Evolutionary conservation across 2,329 filamentous ascomycete species (phyloP).

Genomic region (Colletotrichum sp.): DNA sequence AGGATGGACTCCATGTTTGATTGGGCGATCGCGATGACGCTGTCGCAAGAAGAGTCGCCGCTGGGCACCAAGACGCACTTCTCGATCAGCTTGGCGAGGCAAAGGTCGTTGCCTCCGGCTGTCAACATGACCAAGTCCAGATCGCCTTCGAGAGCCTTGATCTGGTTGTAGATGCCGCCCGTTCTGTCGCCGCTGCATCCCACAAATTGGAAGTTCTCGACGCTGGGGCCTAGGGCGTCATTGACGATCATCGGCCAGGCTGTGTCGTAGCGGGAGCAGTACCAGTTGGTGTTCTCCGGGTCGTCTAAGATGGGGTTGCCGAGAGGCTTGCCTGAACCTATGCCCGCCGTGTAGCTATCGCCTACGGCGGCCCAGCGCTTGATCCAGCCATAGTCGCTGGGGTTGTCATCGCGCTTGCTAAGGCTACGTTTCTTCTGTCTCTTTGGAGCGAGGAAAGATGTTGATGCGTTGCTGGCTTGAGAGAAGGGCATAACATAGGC

Average conservation of each 20-base stretch:
- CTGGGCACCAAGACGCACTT: conserved; percentile 24
- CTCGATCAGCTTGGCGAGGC: conserved; percentile 24
- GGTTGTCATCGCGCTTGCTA: neutral
- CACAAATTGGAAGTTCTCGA: conserved; percentile 32
- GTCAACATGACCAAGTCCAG: conserved; percentile 40
- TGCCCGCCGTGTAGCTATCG: conserved; percentile 42
- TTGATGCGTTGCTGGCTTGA: neutral
- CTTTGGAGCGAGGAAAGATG: neutral
- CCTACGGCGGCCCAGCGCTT: conserved; percentile 38
- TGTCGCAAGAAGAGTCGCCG: conserved; percentile 23
- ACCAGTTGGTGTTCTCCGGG: conserved; percentile 16
- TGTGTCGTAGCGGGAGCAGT: conserved; percentile 33
- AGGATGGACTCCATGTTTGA: conserved; percentile 31
- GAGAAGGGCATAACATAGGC: neutral
- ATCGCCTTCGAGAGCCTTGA: conserved; percentile 25
- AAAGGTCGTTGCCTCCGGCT: conserved; percentile 42
- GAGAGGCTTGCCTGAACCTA: conserved; percentile 23
- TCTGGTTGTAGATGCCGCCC: conserved; percentile 31
- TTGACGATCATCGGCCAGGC: conserved; percentile 32
- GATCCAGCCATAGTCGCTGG: conserved; percentile 27
- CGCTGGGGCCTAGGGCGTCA: conserved; percentile 22
- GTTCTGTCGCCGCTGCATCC: conserved; percentile 32
- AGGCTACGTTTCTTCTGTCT: neutral
- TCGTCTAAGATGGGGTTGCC: neutral
- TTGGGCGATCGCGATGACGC: conserved; percentile 26